Base-by-base conservation (phyloP, 2,329 filamentous ascomycete species). In the Pseudogymnoascus sp. region DNA sequence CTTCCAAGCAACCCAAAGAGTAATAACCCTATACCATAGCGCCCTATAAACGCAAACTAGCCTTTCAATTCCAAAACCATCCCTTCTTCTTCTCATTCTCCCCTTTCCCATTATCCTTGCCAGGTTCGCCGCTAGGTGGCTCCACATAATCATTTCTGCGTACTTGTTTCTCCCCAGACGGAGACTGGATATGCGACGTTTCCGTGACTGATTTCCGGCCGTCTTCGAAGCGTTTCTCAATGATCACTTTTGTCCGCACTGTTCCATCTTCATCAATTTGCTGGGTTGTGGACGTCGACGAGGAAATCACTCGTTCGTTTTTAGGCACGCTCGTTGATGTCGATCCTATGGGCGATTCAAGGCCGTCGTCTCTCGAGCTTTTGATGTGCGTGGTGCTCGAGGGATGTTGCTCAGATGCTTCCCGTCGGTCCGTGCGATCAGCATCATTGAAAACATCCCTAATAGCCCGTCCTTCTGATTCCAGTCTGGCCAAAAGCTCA, bases 11-110 rank as follows among this genome's bases (percentile, higher is more conserved):
- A 19, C 21, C 26, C 33, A n/a, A 19, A 40, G 13, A 26, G 19
- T 10, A 61, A 17, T 61, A n/a, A 61, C 10, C 35, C 8, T 6
- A 61, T 9, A 15, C 26, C 13, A 40, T 11, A 26, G 21, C 59
- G 10, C 10, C 21, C 33, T n/a, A 10, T 28, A 40, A 8, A 23
- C 4, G 9, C 26, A 61, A 19, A 15, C 33, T 7, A 26, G 3
- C 5, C 11, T 23, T 40, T 68, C 50, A 71, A 63, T 69, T 71
- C 69, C 69, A 71, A 57, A 71, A 71, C 69, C 69, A 71, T 2
- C 69, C 68, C 36, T 66, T 66, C 10, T 67, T 68, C 40, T 63
- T 47, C 26, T 35, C 19, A 42, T 62, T 62, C 19, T 62, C 66
- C 13, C 59, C 40, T 31, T 60, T 61, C 15, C 62, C 35, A 9